phyloP scores from a whole-genome alignment of 1,284 basidiomycete genomes.

The Ceratobasidium sp. region DNA sequence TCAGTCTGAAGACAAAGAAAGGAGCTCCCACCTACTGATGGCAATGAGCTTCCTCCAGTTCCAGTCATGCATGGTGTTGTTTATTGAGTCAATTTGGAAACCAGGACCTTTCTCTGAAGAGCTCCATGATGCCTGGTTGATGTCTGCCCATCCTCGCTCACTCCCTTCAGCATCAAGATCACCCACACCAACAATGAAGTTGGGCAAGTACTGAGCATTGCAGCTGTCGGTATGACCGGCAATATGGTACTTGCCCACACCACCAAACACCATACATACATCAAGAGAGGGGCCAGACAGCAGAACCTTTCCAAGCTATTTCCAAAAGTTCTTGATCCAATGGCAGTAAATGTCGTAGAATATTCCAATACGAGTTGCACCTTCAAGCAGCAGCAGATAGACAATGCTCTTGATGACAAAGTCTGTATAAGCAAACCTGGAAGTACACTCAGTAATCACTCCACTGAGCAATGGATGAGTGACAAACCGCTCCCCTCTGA shows the following conservation, averaged over 20 bases:
- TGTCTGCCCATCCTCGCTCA: conserved; percentile 6
- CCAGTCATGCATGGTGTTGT: conserved; percentile 20
- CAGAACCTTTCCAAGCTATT: neutral
- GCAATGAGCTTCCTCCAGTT: conserved; percentile 10
- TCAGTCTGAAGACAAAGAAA: neutral
- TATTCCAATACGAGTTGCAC: too few species aligned
- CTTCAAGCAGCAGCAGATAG: too few species aligned
- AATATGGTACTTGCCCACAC: conserved; percentile 1
- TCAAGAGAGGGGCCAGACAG: neutral
- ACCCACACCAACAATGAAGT: neutral
- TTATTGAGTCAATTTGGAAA: neutral
- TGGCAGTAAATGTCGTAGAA: neutral
- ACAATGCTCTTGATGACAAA: neutral
- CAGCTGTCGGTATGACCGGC: neutral
- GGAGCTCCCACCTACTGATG: neutral
- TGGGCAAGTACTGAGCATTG: neutral
- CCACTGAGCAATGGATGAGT: too few species aligned
- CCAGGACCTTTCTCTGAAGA: conserved; percentile 11
- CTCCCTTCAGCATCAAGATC: neutral
- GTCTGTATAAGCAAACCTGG: conserved; percentile 20
- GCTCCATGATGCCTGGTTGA: conserved; percentile 2
- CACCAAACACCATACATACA: neutral
- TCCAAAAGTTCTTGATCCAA: conserved; percentile 1
- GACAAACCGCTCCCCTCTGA: neutral
- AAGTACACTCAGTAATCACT: too few species aligned